Base-by-base conservation (phyloP, 2,329 filamentous ascomycete genomes). In the Talaromyces sp. region DNA sequence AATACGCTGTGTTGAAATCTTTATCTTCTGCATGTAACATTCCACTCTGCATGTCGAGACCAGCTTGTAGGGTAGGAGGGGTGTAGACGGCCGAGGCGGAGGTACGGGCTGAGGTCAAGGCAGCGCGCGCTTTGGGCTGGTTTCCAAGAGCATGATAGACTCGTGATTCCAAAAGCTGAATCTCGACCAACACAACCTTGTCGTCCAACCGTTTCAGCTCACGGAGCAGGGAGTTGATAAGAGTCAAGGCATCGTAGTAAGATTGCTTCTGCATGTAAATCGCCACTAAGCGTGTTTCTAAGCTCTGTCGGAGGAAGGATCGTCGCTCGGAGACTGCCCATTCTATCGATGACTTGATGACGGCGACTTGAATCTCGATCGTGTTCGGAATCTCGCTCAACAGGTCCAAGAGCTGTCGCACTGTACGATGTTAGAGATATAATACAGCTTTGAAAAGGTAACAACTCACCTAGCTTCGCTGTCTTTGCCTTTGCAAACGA, bases 401-500 rank as follows among this genome's bases (percentile, higher is more conserved):
- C 78, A 97, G 89, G 79, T 99, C 95, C 78, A 99, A 91, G 29
- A 99, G 88, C 81, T 97, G 93, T 72, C 95, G 94, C 72, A 99
- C 95, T 97, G 68, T 8, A 58, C 43, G 25, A 17, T 29, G n/a
- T 64, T 59, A 64, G 62, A 51, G 1, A 53, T 8, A 1, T 17
- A 8, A 0, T 34, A 15, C 25, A 31, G 19, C 43, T 11, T 13
- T 7, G 34, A 40, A 58, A 22, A 29, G 19, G 60, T 13, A n/a
- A 62, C 25, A 10, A 64, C 89, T 70, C 88, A 98, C 95, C 92
- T 68, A 99, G 85, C 82, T 99, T 99, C 65, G 95, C 92, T 36
- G 95, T 98, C 87, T 99, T 99, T 68, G 96, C 95, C 85, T 98
- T 97, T 70, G 95, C 95, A 79, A 99, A 98, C 69, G 92, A 95